These are phyloP conservation scores for Begonia fuchsioides DNA, from an alignment of 306 rosid species.

Conservation along the genomic window DNA sequence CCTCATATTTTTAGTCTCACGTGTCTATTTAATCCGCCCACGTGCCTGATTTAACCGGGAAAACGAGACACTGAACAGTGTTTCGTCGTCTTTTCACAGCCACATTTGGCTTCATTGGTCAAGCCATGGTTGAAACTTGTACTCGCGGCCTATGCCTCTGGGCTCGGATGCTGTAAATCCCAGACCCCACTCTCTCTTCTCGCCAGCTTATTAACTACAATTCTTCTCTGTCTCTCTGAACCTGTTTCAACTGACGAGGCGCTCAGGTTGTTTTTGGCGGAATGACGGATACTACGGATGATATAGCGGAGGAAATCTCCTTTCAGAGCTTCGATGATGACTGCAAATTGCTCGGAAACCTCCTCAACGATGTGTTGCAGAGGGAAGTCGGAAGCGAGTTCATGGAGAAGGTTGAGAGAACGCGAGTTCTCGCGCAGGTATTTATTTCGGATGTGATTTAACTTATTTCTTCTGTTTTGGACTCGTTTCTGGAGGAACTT, in stretches of 20 bases:
- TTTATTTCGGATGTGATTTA: neutral
- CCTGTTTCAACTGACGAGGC: neutral
- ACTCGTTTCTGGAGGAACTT: neutral
- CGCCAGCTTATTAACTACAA: too few species aligned
- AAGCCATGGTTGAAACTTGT: too few species aligned
- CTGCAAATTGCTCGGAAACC: conserved; percentile 62
- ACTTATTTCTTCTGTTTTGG: neutral
- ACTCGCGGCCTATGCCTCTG: too few species aligned
- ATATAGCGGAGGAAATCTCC: conserved; percentile 83
- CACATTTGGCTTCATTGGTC: too few species aligned
- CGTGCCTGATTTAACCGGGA: too few species aligned
- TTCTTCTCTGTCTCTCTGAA: neutral
- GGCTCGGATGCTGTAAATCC: too few species aligned
- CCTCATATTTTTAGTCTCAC: too few species aligned
- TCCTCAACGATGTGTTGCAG: conserved; percentile 71
- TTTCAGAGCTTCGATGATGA: conserved; percentile 85
- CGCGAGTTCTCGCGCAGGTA: conserved; percentile 77
- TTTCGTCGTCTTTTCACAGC: too few species aligned
- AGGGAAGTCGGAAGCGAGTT: conserved; percentile 52
- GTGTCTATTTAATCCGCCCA: too few species aligned
- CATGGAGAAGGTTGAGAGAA: conserved; percentile 56
- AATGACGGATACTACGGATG: conserved; percentile 93
- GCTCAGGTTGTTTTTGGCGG: neutral
- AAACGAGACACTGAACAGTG: too few species aligned
- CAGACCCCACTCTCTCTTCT: too few species aligned